Conservation (phyloP, 164 flowering plant genomes). For the Tetracentron sinense region DNA sequence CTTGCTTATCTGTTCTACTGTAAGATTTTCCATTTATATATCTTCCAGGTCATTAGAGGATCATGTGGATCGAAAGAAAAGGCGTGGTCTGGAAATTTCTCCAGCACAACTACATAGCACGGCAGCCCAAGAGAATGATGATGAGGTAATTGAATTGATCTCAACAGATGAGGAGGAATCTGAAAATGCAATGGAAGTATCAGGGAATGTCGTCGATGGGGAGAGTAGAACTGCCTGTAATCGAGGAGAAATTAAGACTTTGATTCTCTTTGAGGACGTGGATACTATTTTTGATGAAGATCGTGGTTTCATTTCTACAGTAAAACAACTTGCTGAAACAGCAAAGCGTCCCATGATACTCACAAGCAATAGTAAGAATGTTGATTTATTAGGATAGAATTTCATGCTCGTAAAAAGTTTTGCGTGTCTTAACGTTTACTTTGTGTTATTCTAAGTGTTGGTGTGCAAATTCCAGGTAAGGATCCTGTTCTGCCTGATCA, state of each 20-base stretch:
- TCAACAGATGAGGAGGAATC: conserved; percentile 41
- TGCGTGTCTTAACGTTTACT: not conserved
- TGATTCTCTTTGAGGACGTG: conserved; percentile 95
- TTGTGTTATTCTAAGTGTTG: not conserved
- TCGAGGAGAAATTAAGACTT: conserved; percentile 42
- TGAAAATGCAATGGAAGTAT: conserved; percentile 10
- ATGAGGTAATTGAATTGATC: conserved; percentile 41
- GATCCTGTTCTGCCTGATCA: conserved; percentile 60
- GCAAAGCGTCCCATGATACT: conserved; percentile 89
- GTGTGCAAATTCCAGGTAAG: conserved; percentile 39
- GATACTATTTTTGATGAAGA: conserved; percentile 78
- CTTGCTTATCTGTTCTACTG: not conserved
- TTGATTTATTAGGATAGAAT: conserved; percentile 5
- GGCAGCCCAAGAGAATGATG: conserved; percentile 21
- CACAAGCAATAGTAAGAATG: conserved; percentile 77
- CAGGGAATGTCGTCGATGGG: conserved; percentile 11
- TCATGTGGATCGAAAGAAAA: conserved; percentile 21
- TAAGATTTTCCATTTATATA: not conserved
- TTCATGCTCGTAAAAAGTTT: not conserved
- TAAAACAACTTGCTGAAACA: conserved; percentile 74
- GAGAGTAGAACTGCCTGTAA: conserved; percentile 20
- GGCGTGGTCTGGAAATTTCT: conserved; percentile 18
- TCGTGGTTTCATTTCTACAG: conserved; percentile 71
- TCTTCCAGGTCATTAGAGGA: conserved; percentile 50
- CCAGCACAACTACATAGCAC: conserved; percentile 13